phyloP scores from a whole-genome alignment of 208 protist genomes.

The Vickermania ingenoplastis region DNA sequence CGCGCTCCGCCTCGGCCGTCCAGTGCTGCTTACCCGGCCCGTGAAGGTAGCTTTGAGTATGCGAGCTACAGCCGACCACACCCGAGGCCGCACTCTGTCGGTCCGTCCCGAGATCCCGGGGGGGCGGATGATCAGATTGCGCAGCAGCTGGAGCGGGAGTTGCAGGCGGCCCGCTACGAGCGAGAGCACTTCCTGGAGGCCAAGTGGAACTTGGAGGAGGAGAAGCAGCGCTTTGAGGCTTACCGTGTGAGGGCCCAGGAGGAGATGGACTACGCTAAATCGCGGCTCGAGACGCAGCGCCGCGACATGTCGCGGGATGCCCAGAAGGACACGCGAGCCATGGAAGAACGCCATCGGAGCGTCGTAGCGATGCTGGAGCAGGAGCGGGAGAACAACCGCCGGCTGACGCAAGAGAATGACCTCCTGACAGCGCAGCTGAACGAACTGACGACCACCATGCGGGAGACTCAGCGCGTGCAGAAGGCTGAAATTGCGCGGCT shows the following conservation, averaged over 20 bases:
- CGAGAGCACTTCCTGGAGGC: slow-evolving; percentile 49
- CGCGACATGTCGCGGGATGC: slow-evolving; percentile 37
- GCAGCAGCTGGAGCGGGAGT: slow-evolving; percentile 61
- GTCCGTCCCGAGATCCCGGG: not conserved
- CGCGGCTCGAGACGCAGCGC: slow-evolving; percentile 25
- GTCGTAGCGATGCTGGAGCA: slow-evolving; percentile 51
- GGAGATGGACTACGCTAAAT: slow-evolving; percentile 59
- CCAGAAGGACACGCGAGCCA: slow-evolving; percentile 45
- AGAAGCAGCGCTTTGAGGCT: slow-evolving; percentile 65
- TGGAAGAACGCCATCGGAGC: slow-evolving; percentile 71
- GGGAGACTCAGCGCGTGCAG: slow-evolving; percentile 51
- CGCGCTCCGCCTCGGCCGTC: not conserved
- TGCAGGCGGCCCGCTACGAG: slow-evolving; percentile 66
- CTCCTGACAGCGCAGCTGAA: slow-evolving; percentile 67
- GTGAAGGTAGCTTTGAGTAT: slow-evolving; percentile 14
- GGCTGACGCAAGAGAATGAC: slow-evolving; percentile 72
- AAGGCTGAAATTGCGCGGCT: slow-evolving; percentile 66
- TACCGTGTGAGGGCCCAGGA: slow-evolving; percentile 44
- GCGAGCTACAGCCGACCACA: slow-evolving; percentile 62
- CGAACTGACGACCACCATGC: slow-evolving; percentile 57
- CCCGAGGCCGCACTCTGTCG: slow-evolving; percentile 1
- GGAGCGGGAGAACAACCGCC: slow-evolving; percentile 59
- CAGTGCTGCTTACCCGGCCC: slow-evolving; percentile 4
- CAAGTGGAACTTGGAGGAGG: slow-evolving; percentile 59
- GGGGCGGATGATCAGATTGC: slow-evolving; percentile 61